A percentile compares a stretch with the other conserved stretches of the same genome.
These are phyloP conservation scores for Populus hybrid DNA, from an alignment of 441 rosid species.

Conservation along the genomic window DNA sequence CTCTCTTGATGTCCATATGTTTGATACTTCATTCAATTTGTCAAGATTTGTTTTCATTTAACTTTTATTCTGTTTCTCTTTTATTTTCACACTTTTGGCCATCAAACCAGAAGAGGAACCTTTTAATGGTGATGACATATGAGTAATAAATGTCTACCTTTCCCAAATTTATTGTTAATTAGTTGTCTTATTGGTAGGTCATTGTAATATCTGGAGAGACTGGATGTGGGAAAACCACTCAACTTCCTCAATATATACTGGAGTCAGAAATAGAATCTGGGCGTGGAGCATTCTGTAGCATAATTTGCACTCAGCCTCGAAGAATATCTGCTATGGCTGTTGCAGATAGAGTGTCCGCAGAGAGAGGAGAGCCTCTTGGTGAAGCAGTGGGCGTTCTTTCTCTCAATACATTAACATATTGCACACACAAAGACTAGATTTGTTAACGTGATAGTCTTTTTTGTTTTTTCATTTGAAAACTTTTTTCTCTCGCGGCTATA, in stretches of 20 bases:
- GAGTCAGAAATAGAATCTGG: conserved; percentile 99
- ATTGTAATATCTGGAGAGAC: conserved; percentile 98
- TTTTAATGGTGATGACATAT: background rate
- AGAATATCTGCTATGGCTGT: conserved; percentile 31
- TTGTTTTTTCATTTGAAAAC: conserved; percentile 22
- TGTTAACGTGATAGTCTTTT: background rate
- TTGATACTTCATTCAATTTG: background rate
- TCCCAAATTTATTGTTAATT: background rate
- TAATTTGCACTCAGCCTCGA: conserved; percentile 96
- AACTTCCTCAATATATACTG: conserved; percentile 75
- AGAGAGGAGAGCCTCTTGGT: conserved; percentile 98
- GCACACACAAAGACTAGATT: conserved; percentile 1
- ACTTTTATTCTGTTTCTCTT: no score
- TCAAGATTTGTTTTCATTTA: background rate
- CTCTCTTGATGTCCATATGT: background rate
- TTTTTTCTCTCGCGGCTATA: conserved; percentile 49
- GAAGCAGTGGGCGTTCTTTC: conserved; percentile 67
- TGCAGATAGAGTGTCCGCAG: conserved; percentile 89
- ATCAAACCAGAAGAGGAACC: background rate
- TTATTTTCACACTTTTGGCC: no score
- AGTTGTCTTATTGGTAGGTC: conserved; percentile 48
- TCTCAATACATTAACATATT: conserved; percentile 13
- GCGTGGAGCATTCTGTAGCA: conserved; percentile 95
- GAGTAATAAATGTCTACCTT: background rate
- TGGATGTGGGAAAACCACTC: conserved; percentile 52